These are phyloP conservation scores for Alloteropsis semialata DNA, from an alignment of 176 grass and related monocot genomes.

Conservation along the genomic window DNA sequence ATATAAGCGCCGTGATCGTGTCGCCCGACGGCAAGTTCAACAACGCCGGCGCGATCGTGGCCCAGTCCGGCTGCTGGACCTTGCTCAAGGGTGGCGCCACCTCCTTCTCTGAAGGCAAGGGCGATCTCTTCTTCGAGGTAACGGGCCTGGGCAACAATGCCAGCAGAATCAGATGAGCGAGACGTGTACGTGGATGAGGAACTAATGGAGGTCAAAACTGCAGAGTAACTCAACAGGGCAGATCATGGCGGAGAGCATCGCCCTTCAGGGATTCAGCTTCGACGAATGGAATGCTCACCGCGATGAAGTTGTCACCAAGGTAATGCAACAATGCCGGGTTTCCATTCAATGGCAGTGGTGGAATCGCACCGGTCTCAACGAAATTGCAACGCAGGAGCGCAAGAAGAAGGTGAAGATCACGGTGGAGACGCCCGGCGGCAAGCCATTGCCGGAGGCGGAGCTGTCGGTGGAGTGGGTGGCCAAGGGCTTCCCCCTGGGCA, in stretches of 20 bases:
- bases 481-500: slow-evolving; percentile 59
- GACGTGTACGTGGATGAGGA: neutral
- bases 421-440: slow-evolving; percentile 24
- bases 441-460: slow-evolving; percentile 32
- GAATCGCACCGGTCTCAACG: neutral
- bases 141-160: neutral
- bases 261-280: slow-evolving; percentile 64
- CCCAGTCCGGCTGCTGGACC: slow-evolving; percentile 59
- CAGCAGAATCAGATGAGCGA: neutral
- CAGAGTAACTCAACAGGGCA: slow-evolving; percentile 48
- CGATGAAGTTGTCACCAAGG: slow-evolving; percentile 32
- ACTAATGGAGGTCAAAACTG: neutral
- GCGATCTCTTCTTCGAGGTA: slow-evolving; percentile 81
- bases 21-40: slow-evolving; percentile 38
- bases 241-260: slow-evolving; percentile 61
- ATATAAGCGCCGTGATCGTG: slow-evolving; percentile 53
- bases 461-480: slow-evolving; percentile 31
- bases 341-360: neutral
- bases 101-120: slow-evolving; percentile 38
- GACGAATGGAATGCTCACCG: slow-evolving; percentile 64
- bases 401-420: slow-evolving; percentile 42
- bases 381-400: slow-evolving; percentile 11
- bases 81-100: slow-evolving; percentile 89
- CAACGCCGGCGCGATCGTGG: slow-evolving; percentile 34
- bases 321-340: neutral